Conservation (phyloP, 345 rosid genomes). For the Brassica carinata region DNA sequence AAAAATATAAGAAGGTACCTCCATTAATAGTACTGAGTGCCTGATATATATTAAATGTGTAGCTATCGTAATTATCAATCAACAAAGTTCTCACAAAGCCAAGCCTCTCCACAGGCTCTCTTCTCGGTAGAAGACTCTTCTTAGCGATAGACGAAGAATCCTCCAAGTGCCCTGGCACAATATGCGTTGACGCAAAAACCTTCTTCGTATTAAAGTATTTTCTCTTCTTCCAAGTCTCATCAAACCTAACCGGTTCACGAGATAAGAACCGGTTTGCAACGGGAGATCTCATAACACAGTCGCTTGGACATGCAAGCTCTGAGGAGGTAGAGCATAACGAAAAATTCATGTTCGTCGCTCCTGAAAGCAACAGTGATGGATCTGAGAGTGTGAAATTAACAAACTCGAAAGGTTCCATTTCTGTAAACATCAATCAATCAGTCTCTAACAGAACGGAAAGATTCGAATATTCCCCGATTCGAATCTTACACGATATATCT, state of each 20-base stretch:
- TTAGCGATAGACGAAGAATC: slow-evolving; percentile 42
- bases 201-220: slow-evolving; percentile 34
- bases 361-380: background rate
- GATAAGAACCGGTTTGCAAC: slow-evolving; percentile 22
- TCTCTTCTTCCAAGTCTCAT: slow-evolving; percentile 39
- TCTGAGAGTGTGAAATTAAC: background rate
- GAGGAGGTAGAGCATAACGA: slow-evolving; percentile 42
- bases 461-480: background rate
- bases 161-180: slow-evolving; percentile 57
- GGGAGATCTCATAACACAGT: slow-evolving; percentile 40
- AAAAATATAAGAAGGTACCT: slow-evolving; percentile 43
- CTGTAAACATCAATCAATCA: background rate
- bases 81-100: slow-evolving; percentile 81
- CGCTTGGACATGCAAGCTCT: slow-evolving; percentile 45
- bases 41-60: slow-evolving; percentile 89
- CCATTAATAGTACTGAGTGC: slow-evolving; percentile 85
- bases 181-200: slow-evolving; percentile 42
- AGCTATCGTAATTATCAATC: slow-evolving; percentile 94
- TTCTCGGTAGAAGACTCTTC: slow-evolving; percentile 45
- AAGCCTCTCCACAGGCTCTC: slow-evolving; percentile 52
- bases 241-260: slow-evolving; percentile 41
- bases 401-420: background rate
- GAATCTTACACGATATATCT: background rate
- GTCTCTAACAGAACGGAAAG: background rate
- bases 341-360: slow-evolving; percentile 47